These are phyloP conservation scores for Solanum neorickii DNA, from an alignment of 257 asterid species.

Conservation along the genomic window DNA sequence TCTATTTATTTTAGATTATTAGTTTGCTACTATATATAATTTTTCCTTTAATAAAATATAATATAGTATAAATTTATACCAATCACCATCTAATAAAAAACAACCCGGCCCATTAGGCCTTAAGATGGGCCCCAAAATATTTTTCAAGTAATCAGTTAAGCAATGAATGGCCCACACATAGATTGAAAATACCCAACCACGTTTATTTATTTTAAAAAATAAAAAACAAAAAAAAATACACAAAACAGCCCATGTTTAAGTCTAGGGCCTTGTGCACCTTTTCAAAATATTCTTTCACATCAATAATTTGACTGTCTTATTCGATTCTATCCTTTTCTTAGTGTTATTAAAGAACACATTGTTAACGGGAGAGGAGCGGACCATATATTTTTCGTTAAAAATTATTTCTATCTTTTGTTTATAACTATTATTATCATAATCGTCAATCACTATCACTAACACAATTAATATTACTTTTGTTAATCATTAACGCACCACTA, in stretches of 20 bases:
- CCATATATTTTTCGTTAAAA: no score
- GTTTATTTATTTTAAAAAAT: neutral
- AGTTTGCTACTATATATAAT: no score
- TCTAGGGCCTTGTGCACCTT: neutral
- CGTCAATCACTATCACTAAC: no score
- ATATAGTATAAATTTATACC: neutral
- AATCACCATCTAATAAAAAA: neutral
- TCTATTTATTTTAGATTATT: no score
- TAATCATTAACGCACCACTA: no score
- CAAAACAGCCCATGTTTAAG: constrained; percentile 22
- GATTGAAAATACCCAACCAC: neutral
- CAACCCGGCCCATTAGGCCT: neutral
- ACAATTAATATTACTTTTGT: no score
- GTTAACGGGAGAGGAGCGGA: no score
- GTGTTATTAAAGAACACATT: neutral
- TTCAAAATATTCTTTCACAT: neutral
- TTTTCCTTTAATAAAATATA: no score
- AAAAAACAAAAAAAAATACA: neutral
- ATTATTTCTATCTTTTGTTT: no score
- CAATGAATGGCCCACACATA: neutral
- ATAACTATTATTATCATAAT: no score
- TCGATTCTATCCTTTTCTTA: neutral
- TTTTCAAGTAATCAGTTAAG: neutral
- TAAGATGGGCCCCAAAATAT: neutral
- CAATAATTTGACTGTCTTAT: neutral